These are phyloP conservation scores for Tricholoma terreum DNA, from an alignment of 768 basidiomycete species.

Conservation along the genomic window DNA sequence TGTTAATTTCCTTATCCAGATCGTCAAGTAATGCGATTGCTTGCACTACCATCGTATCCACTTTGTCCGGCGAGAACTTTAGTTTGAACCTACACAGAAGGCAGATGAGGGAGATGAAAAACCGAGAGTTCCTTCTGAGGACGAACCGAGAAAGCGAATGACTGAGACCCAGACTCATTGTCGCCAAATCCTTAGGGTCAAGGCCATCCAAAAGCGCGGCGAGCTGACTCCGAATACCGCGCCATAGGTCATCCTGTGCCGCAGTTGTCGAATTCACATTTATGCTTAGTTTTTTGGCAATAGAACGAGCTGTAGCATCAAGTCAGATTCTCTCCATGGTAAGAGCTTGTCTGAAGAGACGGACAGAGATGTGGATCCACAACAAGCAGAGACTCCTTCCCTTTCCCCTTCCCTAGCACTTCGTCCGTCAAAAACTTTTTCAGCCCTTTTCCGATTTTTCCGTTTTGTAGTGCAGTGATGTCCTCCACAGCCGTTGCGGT, in stretches of 20 bases:
- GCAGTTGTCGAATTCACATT: slow-evolving; percentile 67
- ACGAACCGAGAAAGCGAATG: slow-evolving; percentile 91
- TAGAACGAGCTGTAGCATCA: slow-evolving; percentile 61
- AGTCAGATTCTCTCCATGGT: neutral
- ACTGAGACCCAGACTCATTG: slow-evolving; percentile 96
- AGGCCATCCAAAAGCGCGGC: slow-evolving; percentile 83
- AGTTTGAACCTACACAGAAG: slow-evolving; percentile 80
- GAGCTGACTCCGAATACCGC: slow-evolving; percentile 91
- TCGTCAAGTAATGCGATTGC: slow-evolving; percentile 97
- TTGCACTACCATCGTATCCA: slow-evolving; percentile 99
- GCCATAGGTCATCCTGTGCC: slow-evolving; percentile 77
- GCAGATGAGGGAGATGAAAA: neutral
- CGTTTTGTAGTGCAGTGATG: slow-evolving; percentile 86
- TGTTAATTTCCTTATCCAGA: slow-evolving; percentile 99
- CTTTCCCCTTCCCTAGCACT: slow-evolving; percentile 85
- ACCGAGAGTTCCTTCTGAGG: neutral
- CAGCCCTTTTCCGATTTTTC: slow-evolving; percentile 88
- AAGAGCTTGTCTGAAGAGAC: slow-evolving; percentile 23
- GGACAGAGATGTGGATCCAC: slow-evolving; percentile 88
- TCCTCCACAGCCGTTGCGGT: slow-evolving; percentile 98
- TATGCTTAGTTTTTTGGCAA: slow-evolving; percentile 92
- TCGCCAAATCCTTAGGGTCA: slow-evolving; percentile 91
- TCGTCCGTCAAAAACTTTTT: slow-evolving; percentile 91
- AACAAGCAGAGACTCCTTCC: slow-evolving; percentile 81
- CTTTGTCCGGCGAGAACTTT: slow-evolving; percentile 99